These are phyloP conservation scores for Cryptosporidium baileyi DNA, from an alignment of 169 alveolate species.

Conservation along the genomic window DNA sequence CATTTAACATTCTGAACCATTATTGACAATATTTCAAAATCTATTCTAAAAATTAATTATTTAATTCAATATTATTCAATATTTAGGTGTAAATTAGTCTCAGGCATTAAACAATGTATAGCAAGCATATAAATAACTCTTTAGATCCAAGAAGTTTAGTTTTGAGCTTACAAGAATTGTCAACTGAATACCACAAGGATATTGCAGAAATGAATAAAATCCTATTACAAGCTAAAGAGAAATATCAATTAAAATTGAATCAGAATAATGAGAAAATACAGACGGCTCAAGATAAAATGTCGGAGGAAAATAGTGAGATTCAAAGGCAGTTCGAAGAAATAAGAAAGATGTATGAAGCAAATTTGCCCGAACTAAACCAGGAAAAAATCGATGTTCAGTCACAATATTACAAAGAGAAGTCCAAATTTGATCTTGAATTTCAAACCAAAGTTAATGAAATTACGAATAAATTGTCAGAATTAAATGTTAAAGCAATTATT, in stretches of 20 bases:
- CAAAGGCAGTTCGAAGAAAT: conserved; percentile 51
- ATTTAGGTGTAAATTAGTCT: too few species aligned
- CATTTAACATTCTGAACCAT: too few species aligned
- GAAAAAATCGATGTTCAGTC: conserved; percentile 47
- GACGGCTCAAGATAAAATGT: conserved; percentile 56
- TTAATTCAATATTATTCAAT: too few species aligned
- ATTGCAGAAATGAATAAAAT: conserved; percentile 50
- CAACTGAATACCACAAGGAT: conserved; percentile 49
- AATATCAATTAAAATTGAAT: conserved; percentile 18
- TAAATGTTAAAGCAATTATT: conserved; percentile 4
- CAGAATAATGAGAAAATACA: conserved; percentile 43
- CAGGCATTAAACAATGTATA: too few species aligned
- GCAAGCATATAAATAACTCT: background rate
- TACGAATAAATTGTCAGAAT: conserved; percentile 31
- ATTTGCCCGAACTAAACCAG: conserved; percentile 22
- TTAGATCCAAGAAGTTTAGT: conserved; percentile 48
- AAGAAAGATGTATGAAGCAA: conserved; percentile 53
- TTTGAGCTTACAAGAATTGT: conserved; percentile 15
- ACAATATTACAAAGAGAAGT: conserved; percentile 40
- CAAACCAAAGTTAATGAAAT: conserved; percentile 43
- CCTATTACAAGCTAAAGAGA: conserved; percentile 34
- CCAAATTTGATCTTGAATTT: conserved; percentile 30
- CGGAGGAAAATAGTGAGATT: conserved; percentile 6
- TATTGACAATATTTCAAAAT: too few species aligned
- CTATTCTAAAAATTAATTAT: too few species aligned